Percentiles rank a stretch among this genome's conserved stretches.
phyloP scores from a whole-genome alignment of 2,329 filamentous ascomycete genomes.

The Helminthosporium solani region DNA sequence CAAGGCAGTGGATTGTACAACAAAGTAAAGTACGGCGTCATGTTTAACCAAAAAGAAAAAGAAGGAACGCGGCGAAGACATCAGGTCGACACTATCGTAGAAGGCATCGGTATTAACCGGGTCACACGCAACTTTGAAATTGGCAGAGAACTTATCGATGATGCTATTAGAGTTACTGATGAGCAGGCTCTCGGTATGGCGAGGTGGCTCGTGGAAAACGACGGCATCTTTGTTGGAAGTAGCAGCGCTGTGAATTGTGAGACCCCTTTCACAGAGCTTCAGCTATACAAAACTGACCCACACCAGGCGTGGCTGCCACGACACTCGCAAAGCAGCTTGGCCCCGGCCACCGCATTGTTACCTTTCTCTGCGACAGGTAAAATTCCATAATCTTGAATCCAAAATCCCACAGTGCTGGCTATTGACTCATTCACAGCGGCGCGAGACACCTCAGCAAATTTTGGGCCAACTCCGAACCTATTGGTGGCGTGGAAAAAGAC shows the following conservation, averaged over 20 bases:
- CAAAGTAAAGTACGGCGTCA: constrained; percentile 87
- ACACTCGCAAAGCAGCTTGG: constrained; percentile 66
- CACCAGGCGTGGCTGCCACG: constrained; percentile 65
- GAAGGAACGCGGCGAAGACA: constrained; percentile 87
- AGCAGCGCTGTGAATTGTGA: constrained; percentile 93
- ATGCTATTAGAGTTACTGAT: constrained; percentile 86
- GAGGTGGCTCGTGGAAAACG: constrained; percentile 91
- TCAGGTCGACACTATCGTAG: constrained; percentile 94
- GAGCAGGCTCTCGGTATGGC: constrained; percentile 90
- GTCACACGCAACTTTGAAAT: constrained; percentile 92
- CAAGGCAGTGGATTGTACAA: constrained; percentile 94
- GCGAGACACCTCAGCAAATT: constrained; percentile 81
- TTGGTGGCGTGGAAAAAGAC: constrained; percentile 54
- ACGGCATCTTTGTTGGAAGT: constrained; percentile 91
- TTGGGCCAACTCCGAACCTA: constrained; percentile 70
- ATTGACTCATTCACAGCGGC: constrained; percentile 47
- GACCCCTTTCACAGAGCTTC: constrained; percentile 26
- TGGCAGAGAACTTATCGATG: constrained; percentile 81
- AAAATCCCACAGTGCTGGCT: background rate
- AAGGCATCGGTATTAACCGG: constrained; percentile 93
- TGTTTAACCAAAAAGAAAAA: constrained; percentile 86
- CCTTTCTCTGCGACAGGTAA: constrained; percentile 71
- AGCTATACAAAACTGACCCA: constrained; percentile 14
- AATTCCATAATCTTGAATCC: constrained; percentile 1
- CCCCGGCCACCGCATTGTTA: constrained; percentile 66